Conservation (phyloP, 2,329 filamentous ascomycete genomes). For the Xylaria sp. region DNA sequence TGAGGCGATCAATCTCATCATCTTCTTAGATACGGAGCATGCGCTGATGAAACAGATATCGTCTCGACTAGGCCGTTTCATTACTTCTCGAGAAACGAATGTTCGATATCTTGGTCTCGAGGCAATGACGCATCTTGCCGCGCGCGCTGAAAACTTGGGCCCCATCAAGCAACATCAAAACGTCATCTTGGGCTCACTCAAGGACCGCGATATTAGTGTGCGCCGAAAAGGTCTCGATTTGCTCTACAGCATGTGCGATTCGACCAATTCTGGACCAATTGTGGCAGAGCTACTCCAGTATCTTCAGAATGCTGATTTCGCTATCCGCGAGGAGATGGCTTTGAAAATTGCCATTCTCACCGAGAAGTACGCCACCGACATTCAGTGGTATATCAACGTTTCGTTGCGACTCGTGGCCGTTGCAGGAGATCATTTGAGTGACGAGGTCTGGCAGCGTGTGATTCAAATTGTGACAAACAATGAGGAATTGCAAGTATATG, state of each 20-base stretch:
- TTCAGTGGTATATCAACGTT: slow-evolving; percentile 99
- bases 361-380: slow-evolving; percentile 96
- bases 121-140: slow-evolving; percentile 96
- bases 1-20: slow-evolving; percentile 97
- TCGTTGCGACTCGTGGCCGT: slow-evolving; percentile 90
- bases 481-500: slow-evolving; percentile 94
- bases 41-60: slow-evolving; percentile 96
- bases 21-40: slow-evolving; percentile 92
- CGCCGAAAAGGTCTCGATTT: slow-evolving; percentile 91
- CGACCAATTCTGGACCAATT: slow-evolving; percentile 87
- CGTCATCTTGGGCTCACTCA: slow-evolving; percentile 88
- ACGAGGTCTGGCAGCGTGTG: slow-evolving; percentile 98
- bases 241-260: slow-evolving; percentile 99
- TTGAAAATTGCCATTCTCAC: slow-evolving; percentile 97
- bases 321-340: slow-evolving; percentile 98
- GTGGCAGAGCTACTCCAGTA: slow-evolving; percentile 92
- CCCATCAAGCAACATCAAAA: slow-evolving; percentile 98
- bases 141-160: slow-evolving; percentile 86
- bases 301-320: slow-evolving; percentile 93
- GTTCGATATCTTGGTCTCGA: slow-evolving; percentile 93
- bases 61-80: slow-evolving; percentile 83
- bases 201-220: slow-evolving; percentile 95
- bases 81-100: slow-evolving; percentile 94
- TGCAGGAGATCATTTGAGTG: slow-evolving; percentile 96
- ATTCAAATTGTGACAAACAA: slow-evolving; percentile 99